Conservation (phyloP, 805 yeast species). For the Candida pseudofarinosa region DNA sequence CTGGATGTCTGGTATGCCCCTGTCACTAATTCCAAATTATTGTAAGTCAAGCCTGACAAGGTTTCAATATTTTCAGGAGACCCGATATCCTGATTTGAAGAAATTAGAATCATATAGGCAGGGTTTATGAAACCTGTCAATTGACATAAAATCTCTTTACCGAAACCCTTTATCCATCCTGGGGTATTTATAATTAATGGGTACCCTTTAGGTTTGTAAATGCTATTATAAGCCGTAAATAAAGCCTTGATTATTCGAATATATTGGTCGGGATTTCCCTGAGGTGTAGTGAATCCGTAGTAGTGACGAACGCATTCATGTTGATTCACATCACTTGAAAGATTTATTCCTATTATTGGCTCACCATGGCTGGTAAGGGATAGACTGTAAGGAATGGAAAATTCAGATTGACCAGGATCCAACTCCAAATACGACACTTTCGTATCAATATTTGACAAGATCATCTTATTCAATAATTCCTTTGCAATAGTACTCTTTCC, state of each 20-base stretch:
- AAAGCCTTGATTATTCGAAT: slow-evolving; percentile 39
- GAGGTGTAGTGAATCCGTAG: slow-evolving; percentile 68
- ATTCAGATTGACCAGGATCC: slow-evolving; percentile 90
- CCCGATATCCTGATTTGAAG: slow-evolving; percentile 16
- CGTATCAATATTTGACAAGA: slow-evolving; percentile 17
- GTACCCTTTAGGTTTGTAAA: slow-evolving; percentile 17
- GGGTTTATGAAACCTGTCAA: slow-evolving; percentile 47
- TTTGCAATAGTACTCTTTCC: slow-evolving; percentile 78
- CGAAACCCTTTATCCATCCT: slow-evolving; percentile 90
- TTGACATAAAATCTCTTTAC: slow-evolving; percentile 57
- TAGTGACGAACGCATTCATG: slow-evolving; percentile 25
- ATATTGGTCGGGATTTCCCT: slow-evolving; percentile 59
- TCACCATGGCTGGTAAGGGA: slow-evolving; percentile 42
- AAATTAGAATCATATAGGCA: slow-evolving; percentile 51
- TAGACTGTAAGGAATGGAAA: slow-evolving; percentile 65
- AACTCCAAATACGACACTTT: slow-evolving; percentile 58
- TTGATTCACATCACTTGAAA: slow-evolving; percentile 14
- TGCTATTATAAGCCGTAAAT: slow-evolving; percentile 22
- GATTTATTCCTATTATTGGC: slow-evolving; percentile 26
- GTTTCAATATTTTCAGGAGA: slow-evolving; percentile 25
- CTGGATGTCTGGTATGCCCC: slow-evolving; percentile 31
- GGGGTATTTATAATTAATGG: slow-evolving; percentile 72
- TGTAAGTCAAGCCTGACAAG: slow-evolving; percentile 22
- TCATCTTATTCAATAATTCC: slow-evolving; percentile 47
- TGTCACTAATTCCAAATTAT: slow-evolving; percentile 22